These are phyloP conservation scores for Symbiodinium pilosum DNA, from an alignment of 73 alveolate genomes.

Conservation along the genomic window DNA sequence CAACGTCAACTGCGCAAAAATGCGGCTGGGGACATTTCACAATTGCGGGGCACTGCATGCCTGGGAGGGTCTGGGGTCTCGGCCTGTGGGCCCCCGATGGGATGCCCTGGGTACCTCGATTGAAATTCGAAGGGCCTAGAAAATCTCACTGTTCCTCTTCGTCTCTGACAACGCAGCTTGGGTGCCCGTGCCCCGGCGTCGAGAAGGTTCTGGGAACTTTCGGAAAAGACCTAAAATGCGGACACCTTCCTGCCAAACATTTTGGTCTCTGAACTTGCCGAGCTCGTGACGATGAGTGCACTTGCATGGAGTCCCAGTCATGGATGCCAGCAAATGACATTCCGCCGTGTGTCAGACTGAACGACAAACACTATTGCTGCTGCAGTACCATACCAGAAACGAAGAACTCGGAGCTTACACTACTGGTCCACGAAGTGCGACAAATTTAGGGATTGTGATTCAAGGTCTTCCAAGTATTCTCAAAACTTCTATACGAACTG, in stretches of 20 bases:
- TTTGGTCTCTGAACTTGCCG: no score
- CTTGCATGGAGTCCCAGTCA: no score
- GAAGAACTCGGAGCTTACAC: no score
- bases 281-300: background rate
- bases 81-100: background rate
- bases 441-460: no score
- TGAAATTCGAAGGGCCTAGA: background rate
- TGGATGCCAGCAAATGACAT: background rate
- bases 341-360: no score
- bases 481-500: no score
- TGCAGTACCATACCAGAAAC: no score
- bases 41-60: background rate
- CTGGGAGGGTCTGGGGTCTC: background rate
- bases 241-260: no score
- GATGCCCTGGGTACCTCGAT: constrained; percentile 58
- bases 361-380: no score
- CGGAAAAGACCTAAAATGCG: constrained; percentile 76
- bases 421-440: no score
- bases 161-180: background rate
- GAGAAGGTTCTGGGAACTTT: constrained; percentile 52
- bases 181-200: constrained; percentile 15
- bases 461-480: no score
- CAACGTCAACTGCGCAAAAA: background rate
- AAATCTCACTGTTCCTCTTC: background rate
- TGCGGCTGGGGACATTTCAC: no score